Evolutionary conservation across 306 rosid genomes (phyloP).

Genomic region (Prunus persica): Prunus_persica_NCBIv2 NC_034014.1:26289501-26290000

Average conservation of each 20-base stretch:
- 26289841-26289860: conserved; percentile 25
- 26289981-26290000: conserved; percentile 28
- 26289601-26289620: conserved; percentile 42
- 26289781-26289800: conserved; percentile 29
- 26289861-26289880: conserved; percentile 22
- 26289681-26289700: not conserved
- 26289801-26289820: conserved; percentile 29
- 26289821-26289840: conserved; percentile 31
- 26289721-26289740: no score
- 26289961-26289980: conserved; percentile 45
- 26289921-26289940: no score
- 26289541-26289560: conserved; percentile 29
- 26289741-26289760: conserved; percentile 21
- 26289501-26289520: conserved; percentile 14
- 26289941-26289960: no score
- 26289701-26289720: no score
- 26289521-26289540: conserved; percentile 35
- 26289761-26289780: conserved; percentile 16
- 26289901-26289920: conserved; percentile 37
- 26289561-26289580: conserved; percentile 3
- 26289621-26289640: conserved; percentile 28
- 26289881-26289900: conserved; percentile 17
- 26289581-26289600: conserved; percentile 14
- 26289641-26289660: conserved; percentile 3
- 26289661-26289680: conserved; percentile 26